These are phyloP conservation scores for Phytophthora citrophthora DNA, from an alignment of 352 stramenopile genomes.

Conservation along the genomic window DNA sequence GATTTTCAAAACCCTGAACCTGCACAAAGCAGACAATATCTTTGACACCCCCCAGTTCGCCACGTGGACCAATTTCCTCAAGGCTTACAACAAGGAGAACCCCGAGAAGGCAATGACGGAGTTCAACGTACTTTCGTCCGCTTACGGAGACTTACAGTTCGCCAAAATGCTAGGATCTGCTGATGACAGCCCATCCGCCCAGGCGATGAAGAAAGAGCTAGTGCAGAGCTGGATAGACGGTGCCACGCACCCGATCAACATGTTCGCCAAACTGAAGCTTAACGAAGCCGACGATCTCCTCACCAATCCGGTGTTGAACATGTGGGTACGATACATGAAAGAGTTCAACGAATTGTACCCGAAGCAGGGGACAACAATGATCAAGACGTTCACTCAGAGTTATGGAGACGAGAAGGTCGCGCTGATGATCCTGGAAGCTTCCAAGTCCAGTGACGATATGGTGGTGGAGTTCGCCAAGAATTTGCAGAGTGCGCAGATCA, in stretches of 20 bases:
- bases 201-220: background rate
- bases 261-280: conserved; percentile 5
- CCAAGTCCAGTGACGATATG: background rate
- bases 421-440: conserved; percentile 6
- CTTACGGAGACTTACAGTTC: background rate
- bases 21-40: background rate
- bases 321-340: conserved; percentile 12
- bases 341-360: conserved; percentile 10
- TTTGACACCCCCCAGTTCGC: background rate
- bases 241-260: background rate
- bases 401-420: conserved; percentile 18
- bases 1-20: background rate
- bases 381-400: conserved; percentile 15
- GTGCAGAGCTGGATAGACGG: background rate
- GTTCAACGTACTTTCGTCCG: background rate
- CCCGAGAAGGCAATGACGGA: background rate
- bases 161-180: background rate
- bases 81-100: conserved; percentile 1
- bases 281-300: conserved; percentile 6
- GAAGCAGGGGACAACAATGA: conserved; percentile 5
- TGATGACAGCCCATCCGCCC: background rate
- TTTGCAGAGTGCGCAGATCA: conserved; percentile 14
- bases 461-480: conserved; percentile 10
- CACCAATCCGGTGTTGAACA: conserved; percentile 1
- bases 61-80: conserved; percentile 5